Base-by-base conservation (phyloP, 169 alveolate genomes). In the Plasmodium yoelii region DNA sequence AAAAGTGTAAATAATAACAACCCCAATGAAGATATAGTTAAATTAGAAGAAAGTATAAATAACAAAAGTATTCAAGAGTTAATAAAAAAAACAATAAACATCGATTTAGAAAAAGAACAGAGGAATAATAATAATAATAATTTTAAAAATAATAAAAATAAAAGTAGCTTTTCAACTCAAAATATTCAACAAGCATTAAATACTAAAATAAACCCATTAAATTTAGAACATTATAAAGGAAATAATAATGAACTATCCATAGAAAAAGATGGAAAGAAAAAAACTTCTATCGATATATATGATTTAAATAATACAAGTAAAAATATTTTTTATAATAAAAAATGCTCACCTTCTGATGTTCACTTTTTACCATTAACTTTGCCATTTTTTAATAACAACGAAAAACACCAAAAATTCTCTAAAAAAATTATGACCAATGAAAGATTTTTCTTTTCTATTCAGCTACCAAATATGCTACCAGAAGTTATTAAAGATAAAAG, bases 301-400 rank as follows among this genome's bases (percentile, higher is more conserved):
- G 91, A 84, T 44, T 51, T 84, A 69, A 84, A 84, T 63, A 84
- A 84, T 63, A 84, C 70, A 84, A 84, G 91, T 64, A 84, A 84
- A 84, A 84, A 84, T 34, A 84, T 84, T 61, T 84, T 61, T 59
- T 84, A 84, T 44, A 84, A 68, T 70, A 84, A 84, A 73, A 70
- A 69, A 73, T 57, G 69, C 51, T 44, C 75, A 6, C 47, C 91
- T 19, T 24, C 73, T 13, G 69, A 70, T 69, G 91, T 49, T 19
- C 87, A 84, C 69, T 84, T 84, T 57, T 69, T 84, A 26, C 91
- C 91, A 13, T 63, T 84, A 19, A 84, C 91, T 1, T 60, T 84
- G 51, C 91, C 91, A 34, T 84, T 84, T 26, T 84, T 84, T 57
- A 69, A 19, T 42, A 51, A 68, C 44, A 59, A 67, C 49, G 91